A percentile compares a stretch with the other conserved stretches of the same genome.
These are phyloP conservation scores for Coniella vitis DNA, from an alignment of 2,329 filamentous ascomycete species.

Conservation along the genomic window DNA sequence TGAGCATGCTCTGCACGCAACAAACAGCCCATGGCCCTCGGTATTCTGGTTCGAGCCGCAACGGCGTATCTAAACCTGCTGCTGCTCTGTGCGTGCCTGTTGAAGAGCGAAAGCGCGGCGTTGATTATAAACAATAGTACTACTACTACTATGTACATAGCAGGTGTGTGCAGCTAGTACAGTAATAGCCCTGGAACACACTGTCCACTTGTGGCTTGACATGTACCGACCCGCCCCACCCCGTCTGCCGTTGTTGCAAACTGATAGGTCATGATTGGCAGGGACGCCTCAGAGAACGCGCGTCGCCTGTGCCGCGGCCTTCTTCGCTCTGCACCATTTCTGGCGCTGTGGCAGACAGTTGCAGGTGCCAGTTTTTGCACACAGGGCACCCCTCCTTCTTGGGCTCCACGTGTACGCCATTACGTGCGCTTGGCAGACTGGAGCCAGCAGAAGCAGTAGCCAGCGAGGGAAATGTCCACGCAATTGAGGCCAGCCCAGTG, in stretches of 20 bases:
- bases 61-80: too few relatives aligned
- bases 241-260: constrained; percentile 1
- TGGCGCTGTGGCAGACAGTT: too few relatives aligned
- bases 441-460: not conserved
- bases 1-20: too few relatives aligned
- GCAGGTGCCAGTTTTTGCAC: not conserved
- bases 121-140: too few relatives aligned
- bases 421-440: constrained; percentile 4
- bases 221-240: constrained; percentile 8
- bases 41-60: too few relatives aligned
- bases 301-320: constrained; percentile 4
- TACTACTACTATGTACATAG: too few relatives aligned
- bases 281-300: constrained; percentile 12
- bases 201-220: not conserved
- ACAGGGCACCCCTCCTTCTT: not conserved
- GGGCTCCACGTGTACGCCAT: constrained; percentile 7
- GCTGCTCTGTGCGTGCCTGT: too few relatives aligned
- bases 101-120: too few relatives aligned
- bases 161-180: too few relatives aligned
- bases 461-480: constrained; percentile 9
- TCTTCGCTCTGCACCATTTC: not conserved
- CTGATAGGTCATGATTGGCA: constrained; percentile 12
- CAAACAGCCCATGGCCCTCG: too few relatives aligned
- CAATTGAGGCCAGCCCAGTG: constrained; percentile 10
- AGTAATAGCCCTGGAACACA: too few relatives aligned